These are phyloP conservation scores for Linum usitatissimum DNA, from an alignment of 345 rosid genomes.

Conservation along the genomic window DNA sequence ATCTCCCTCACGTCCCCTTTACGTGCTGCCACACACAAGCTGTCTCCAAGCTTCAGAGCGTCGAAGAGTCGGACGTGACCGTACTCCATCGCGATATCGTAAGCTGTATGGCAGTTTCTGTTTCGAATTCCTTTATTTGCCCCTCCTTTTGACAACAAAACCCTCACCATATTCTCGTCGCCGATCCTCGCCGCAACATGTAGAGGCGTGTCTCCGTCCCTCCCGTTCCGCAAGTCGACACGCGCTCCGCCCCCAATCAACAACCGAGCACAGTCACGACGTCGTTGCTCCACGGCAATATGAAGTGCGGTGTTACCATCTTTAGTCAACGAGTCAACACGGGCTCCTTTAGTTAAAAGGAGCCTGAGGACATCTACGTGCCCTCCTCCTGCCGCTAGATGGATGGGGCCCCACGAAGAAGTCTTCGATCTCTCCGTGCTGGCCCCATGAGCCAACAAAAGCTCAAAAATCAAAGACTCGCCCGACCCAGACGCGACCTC, in stretches of 20 bases:
- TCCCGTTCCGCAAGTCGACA: constrained; percentile 16
- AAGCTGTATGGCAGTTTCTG: constrained; percentile 36
- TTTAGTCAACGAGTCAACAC: constrained; percentile 28
- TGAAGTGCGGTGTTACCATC: constrained; percentile 48
- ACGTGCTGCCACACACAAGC: constrained; percentile 35
- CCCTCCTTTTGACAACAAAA: constrained; percentile 35
- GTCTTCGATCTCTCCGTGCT: constrained; percentile 31
- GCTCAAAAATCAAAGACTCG: constrained; percentile 45
- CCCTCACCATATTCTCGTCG: constrained; percentile 39
- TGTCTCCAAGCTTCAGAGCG: constrained; percentile 40
- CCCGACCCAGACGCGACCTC: constrained; percentile 46
- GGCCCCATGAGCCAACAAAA: constrained; percentile 41
- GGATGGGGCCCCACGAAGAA: constrained; percentile 42
- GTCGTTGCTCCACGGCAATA: constrained; percentile 34
- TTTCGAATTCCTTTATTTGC: constrained; percentile 40
- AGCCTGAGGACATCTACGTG: constrained; percentile 43
- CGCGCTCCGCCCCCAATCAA: constrained; percentile 35
- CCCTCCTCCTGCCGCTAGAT: constrained; percentile 33
- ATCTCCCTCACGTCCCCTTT: constrained; percentile 39
- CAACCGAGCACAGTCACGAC: constrained; percentile 37
- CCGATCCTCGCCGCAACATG: constrained; percentile 44
- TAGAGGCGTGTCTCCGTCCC: constrained; percentile 40
- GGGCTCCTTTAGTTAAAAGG: constrained; percentile 40
- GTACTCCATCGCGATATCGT: constrained; percentile 38
- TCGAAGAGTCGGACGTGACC: constrained; percentile 42